Base-by-base conservation (phyloP, 208 protist genomes). In the Vickermania ingenoplastis region DNA sequence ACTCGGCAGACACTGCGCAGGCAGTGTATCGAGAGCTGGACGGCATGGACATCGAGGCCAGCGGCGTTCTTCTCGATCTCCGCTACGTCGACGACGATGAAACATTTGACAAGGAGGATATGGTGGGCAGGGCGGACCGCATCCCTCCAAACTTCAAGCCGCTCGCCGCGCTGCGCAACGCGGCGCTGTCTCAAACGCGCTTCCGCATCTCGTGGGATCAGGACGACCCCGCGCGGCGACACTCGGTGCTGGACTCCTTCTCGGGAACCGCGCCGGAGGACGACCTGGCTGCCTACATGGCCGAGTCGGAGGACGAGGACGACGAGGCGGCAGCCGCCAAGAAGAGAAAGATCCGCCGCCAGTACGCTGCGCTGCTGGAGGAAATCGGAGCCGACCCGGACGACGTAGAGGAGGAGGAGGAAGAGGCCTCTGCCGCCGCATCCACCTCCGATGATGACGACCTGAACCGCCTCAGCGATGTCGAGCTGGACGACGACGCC, bases 51-150 rank as follows among this genome's bases (percentile, higher is more conserved):
- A 90, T 98, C 55, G 93, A 98, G 73, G 86, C 90, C 17, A 97
- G 87, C 58, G 88, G 91, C 30, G 97, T 97, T 52, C 65, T 96
- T 7, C 71, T 99, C 7, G 97, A 99, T 63, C 71, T 99, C 28
- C 91, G 95, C 68, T 99, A 98, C 69, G 79, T 99, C 30, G 96
- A 97, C 26, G 97, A 98, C 62, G 90, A 97, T 21, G 83, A 93
- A 31, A 66, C 55, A 2, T 94, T 96, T 63, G 83, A 84, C 50
- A 53, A 64, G 14, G n/a, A 52, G 2, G 83, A 83, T 11, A n/a
- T 45, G 36, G 80, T 89, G 1, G 79, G 75, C 49, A 53, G 63
- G 25, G 82, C 81, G 1, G 79, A 87, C 58, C 21, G 68, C 36
- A 88, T 94, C 53, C 85, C 85, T 5, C 56, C 84, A 2, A 84